Evolutionary conservation across 768 basidiomycete species (phyloP).

Genomic region (Sarcomyxa edulis): DNA sequence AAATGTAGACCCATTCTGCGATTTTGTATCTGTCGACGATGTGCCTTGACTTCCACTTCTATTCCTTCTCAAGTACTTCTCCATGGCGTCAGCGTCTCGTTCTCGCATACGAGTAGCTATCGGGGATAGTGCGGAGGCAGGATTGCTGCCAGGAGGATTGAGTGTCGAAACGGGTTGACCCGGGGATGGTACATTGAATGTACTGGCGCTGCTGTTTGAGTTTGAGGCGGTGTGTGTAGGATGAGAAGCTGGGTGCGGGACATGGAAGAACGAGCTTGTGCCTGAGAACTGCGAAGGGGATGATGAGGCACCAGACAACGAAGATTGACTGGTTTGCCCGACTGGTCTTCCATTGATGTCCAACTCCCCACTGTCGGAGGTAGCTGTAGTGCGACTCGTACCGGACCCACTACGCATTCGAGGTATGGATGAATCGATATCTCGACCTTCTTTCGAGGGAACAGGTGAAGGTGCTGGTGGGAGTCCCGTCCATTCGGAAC

Average conservation of each 20-base stretch:
- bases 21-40: conserved; percentile 66
- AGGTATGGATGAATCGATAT: conserved; percentile 30
- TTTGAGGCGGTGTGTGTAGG: conserved; percentile 24
- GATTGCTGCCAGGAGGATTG: conserved; percentile 26
- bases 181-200: conserved; percentile 21
- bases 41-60: conserved; percentile 77
- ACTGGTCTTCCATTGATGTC: conserved; percentile 41
- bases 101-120: conserved; percentile 78
- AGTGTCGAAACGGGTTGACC: conserved; percentile 28
- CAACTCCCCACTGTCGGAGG: conserved; percentile 69
- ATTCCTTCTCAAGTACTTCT: conserved; percentile 78
- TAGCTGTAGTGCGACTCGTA: conserved; percentile 70
- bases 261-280: conserved; percentile 35
- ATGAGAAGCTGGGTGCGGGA: conserved; percentile 19
- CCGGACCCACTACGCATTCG: conserved; percentile 80
- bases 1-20: conserved; percentile 48
- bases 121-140: conserved; percentile 59
- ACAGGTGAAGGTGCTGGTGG: conserved; percentile 45
- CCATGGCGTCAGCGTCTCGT: conserved; percentile 82
- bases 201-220: conserved; percentile 24
- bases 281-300: conserved; percentile 52
- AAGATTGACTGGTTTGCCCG: conserved; percentile 53
- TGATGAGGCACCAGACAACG: conserved; percentile 55
- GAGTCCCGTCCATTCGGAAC: conserved; percentile 52
- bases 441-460: conserved; percentile 35